Evolutionary conservation across 1,139 yeast genomes (phyloP).

Genomic region (Magnusiomyces starmeri): DNA sequence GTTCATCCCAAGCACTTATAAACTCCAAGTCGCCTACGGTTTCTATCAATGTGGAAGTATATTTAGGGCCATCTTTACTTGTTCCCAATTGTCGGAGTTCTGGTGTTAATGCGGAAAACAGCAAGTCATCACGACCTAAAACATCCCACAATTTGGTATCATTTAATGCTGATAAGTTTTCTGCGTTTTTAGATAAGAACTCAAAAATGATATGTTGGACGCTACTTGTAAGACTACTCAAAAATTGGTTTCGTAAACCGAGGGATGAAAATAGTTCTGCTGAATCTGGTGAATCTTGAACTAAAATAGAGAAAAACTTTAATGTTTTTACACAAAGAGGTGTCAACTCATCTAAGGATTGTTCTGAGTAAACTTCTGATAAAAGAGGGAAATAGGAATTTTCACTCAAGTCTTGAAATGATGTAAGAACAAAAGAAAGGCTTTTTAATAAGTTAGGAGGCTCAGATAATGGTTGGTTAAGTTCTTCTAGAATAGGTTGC

Average conservation of each 20-base stretch:
- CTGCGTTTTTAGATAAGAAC: neutral
- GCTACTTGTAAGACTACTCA: neutral
- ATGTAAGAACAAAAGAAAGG: conserved; percentile 1
- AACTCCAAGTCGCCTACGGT: conserved; percentile 45
- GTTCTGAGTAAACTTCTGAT: conserved; percentile 3
- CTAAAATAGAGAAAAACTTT: neutral
- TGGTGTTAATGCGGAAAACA: conserved; percentile 7
- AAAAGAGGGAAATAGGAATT: neutral
- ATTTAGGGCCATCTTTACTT: conserved; percentile 31
- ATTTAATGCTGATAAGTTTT: neutral
- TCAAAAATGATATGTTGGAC: conserved; percentile 4
- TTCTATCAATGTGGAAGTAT: conserved; percentile 44
- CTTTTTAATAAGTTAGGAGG: conserved; percentile 22
- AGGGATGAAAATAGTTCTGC: neutral
- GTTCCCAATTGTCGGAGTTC: neutral
- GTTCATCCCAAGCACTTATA: conserved; percentile 57
- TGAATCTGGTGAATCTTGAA: neutral
- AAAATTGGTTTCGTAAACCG: neutral
- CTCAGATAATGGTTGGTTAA: conserved; percentile 20
- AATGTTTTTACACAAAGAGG: neutral
- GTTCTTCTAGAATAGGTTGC: conserved; percentile 7
- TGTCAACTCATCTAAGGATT: neutral
- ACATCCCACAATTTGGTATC: conserved; percentile 43
- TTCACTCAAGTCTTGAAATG: neutral
- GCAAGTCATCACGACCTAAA: conserved; percentile 62